These are phyloP conservation scores for Proliferodiscus dingleyae DNA, from an alignment of 2,329 filamentous ascomycete species.

Conservation along the genomic window DNA sequence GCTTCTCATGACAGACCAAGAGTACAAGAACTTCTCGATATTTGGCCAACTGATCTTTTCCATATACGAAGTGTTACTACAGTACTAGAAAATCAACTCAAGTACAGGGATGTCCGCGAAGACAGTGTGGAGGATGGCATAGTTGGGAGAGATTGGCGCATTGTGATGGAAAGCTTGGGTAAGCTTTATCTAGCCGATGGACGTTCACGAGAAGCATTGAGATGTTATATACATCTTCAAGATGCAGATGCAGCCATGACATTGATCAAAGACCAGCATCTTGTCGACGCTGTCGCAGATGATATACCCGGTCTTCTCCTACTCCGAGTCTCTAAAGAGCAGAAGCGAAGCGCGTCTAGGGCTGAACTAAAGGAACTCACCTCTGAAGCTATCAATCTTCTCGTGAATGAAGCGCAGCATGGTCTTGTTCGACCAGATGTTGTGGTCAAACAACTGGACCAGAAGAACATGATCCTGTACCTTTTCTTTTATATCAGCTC, in stretches of 20 bases:
- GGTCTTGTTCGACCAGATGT: constrained; percentile 74
- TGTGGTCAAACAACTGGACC: constrained; percentile 73
- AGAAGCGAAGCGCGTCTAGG: constrained; percentile 59
- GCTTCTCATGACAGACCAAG: constrained; percentile 69
- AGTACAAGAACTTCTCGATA: constrained; percentile 73
- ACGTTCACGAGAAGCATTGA: constrained; percentile 76
- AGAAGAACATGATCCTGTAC: constrained; percentile 64
- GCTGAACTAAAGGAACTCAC: constrained; percentile 74
- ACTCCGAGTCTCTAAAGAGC: constrained; percentile 72
- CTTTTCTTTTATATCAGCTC: constrained; percentile 88
- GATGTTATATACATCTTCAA: constrained; percentile 84
- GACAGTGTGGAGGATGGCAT: constrained; percentile 71
- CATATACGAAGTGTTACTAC: constrained; percentile 71
- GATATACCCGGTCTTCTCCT: constrained; percentile 87
- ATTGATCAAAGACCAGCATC: constrained; percentile 79
- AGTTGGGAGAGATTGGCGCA: constrained; percentile 76
- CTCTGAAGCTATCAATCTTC: constrained; percentile 74
- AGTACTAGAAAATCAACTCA: constrained; percentile 76
- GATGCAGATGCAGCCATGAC: constrained; percentile 86
- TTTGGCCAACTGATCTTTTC: constrained; percentile 82
- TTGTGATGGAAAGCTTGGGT: constrained; percentile 81
- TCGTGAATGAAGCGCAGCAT: constrained; percentile 87
- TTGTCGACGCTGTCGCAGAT: constrained; percentile 84
- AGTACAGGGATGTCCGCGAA: constrained; percentile 67
- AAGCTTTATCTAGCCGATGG: constrained; percentile 79